Conservation (phyloP, 2,329 filamentous ascomycete genomes). For the Fusarium transvaalense region DNA sequence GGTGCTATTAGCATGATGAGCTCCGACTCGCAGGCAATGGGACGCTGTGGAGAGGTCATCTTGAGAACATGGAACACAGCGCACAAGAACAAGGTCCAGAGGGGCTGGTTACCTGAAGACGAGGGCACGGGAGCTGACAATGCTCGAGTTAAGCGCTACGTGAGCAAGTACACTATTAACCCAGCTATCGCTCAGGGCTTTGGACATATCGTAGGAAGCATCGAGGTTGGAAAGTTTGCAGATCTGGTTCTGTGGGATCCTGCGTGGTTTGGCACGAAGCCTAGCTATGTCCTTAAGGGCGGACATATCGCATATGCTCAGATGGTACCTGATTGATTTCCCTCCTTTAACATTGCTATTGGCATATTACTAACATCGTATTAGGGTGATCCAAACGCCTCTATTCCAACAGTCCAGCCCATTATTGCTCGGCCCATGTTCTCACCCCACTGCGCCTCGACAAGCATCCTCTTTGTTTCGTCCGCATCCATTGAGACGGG, state of each 20-base stretch:
- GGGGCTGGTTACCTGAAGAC: slow-evolving; percentile 82
- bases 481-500: slow-evolving; percentile 76
- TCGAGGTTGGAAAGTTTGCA: slow-evolving; percentile 90
- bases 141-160: slow-evolving; percentile 89
- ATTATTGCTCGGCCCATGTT: slow-evolving; percentile 89
- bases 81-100: slow-evolving; percentile 93
- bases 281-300: slow-evolving; percentile 83
- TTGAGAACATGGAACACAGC: slow-evolving; percentile 96
- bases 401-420: slow-evolving; percentile 89
- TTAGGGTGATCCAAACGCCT: slow-evolving; percentile 83
- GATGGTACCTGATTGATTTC: slow-evolving; percentile 71
- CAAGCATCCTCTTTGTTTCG: slow-evolving; percentile 87
- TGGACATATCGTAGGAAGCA: slow-evolving; percentile 84
- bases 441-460: slow-evolving; percentile 76
- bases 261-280: slow-evolving; percentile 88
- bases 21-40: slow-evolving; percentile 96
- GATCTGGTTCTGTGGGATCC: slow-evolving; percentile 92
- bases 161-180: slow-evolving; percentile 97
- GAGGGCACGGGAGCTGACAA: slow-evolving; percentile 85
- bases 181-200: slow-evolving; percentile 93
- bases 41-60: slow-evolving; percentile 93
- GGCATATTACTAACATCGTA: slow-evolving; percentile 7
- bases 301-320: slow-evolving; percentile 85
- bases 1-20: slow-evolving; percentile 99
- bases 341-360: neutral